Evolutionary conservation across 148 eudicot genomes (phyloP), one percentile per base, ranked within the genome.

Genomic region (Agrostemma githago): DNA sequence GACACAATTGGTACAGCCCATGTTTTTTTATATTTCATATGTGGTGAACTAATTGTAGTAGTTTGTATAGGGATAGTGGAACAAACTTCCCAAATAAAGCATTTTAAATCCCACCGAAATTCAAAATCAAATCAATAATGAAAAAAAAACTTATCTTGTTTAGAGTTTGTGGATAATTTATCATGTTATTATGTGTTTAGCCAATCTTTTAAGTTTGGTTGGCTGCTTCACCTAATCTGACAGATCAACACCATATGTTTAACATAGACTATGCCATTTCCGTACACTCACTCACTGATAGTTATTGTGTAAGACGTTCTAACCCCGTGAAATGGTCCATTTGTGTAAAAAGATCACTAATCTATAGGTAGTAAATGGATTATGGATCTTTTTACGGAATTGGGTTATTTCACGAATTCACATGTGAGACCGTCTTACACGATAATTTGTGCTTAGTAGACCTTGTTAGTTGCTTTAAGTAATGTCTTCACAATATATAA

Each of bases 171-270:
- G 68, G 79, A 70, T 70, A 76, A 69, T 26, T 51, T 61, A 70
- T 17, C 17, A 46, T 57, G 61, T 67, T 57, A 66, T 67, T 15
- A 15, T 56, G 10, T 2, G 21, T 77, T 21, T 20, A 65, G 66
- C 66, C 44, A 56, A 62, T 72, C 66, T 57, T 78, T 64, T 72
- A 39, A 15, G 40, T 56, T 56, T 71, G 75, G 71, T 67, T 57
- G 42, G 42, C 73, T 76, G 37, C 58, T 71, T 48, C 4, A 37
- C 21, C 75, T 48, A 54, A 62, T 74, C 63, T 71, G 40, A 77
- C 80, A 62, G 80, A 74, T 64, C 39, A 15, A 77, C 37, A 40
- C 54, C 65, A 21, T 71, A 51, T 71, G 63, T 71, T 41, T 26
- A 16, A 8, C 38, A 51, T 4, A 46, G 39, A 21, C 16, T 54